A percentile compares a stretch with the other conserved stretches of the same genome.
Conservation (phyloP, 805 yeast species). For the Kuraishia piskuri region DNA sequence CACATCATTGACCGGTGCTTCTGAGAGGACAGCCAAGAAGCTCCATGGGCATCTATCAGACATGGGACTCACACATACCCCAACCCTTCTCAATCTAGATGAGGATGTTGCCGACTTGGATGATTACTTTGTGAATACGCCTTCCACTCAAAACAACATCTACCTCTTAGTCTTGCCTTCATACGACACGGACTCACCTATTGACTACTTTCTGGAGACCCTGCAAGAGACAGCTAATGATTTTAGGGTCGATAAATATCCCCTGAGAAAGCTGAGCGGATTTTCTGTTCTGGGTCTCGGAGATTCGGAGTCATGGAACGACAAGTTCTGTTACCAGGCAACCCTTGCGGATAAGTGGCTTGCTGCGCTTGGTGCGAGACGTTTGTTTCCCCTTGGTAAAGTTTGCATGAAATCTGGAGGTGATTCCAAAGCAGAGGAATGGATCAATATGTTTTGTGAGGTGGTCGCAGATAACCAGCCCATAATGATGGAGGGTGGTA, state of each 20-base stretch:
- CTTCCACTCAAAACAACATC: constrained; percentile 38
- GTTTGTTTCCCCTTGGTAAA: constrained; percentile 77
- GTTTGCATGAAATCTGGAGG: constrained; percentile 73
- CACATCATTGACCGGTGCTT: constrained; percentile 80
- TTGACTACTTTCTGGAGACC: constrained; percentile 78
- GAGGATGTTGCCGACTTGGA: constrained; percentile 79
- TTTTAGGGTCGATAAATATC: constrained; percentile 78
- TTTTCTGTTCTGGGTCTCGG: constrained; percentile 85
- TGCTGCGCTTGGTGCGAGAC: constrained; percentile 77
- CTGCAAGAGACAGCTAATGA: constrained; percentile 76
- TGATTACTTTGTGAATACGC: constrained; percentile 65
- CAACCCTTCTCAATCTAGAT: constrained; percentile 61
- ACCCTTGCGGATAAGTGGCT: constrained; percentile 62
- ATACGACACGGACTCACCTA: constrained; percentile 86
- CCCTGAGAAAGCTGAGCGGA: constrained; percentile 61
- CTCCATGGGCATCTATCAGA: constrained; percentile 31
- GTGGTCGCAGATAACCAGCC: constrained; percentile 69
- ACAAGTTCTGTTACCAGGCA: constrained; percentile 83
- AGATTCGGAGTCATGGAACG: constrained; percentile 79
- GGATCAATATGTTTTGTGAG: constrained; percentile 54
- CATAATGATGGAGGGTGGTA: constrained; percentile 41
- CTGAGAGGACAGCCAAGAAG: constrained; percentile 57
- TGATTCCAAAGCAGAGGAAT: constrained; percentile 49
- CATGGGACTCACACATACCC: constrained; percentile 23
- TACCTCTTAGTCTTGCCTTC: constrained; percentile 80